Percentiles rank a stretch among this genome's conserved stretches.
phyloP scores from a whole-genome alignment of 1,284 basidiomycete genomes.

The Heliocybe sulcata region DNA sequence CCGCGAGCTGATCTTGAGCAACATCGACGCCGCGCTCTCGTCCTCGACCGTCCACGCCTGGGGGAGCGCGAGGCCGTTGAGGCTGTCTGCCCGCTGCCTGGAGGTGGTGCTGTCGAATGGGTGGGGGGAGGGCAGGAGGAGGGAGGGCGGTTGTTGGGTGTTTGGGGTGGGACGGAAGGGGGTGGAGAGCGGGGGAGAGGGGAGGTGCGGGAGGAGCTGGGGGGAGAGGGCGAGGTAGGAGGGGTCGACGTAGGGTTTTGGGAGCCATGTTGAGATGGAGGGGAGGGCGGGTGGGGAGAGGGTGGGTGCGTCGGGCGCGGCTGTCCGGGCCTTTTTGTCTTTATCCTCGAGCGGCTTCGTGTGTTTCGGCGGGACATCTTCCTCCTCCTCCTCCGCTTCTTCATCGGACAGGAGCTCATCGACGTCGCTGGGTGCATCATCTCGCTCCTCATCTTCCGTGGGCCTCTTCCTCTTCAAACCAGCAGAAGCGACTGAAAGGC shows the following conservation, averaged over 20 bases:
- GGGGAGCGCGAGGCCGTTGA: slow-evolving; percentile 18
- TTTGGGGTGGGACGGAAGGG: slow-evolving; percentile 21
- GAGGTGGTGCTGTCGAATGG: neutral
- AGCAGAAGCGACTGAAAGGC: neutral
- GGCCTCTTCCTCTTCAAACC: neutral
- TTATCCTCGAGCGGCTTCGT: neutral
- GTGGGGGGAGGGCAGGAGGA: slow-evolving; percentile 11
- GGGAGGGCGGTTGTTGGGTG: slow-evolving; percentile 10
- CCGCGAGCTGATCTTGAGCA: slow-evolving; percentile 50
- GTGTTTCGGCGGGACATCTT: neutral
- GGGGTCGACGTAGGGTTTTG: slow-evolving; percentile 26
- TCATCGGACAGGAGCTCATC: neutral
- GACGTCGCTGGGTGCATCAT: neutral
- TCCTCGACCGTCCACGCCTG: slow-evolving; percentile 52
- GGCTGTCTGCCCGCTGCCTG: neutral
- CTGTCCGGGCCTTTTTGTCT: no score
- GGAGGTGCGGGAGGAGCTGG: slow-evolving; percentile 27
- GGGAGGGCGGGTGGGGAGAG: slow-evolving; percentile 25
- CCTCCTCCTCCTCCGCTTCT: neutral
- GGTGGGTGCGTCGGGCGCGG: no score
- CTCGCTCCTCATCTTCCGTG: neutral
- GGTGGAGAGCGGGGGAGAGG: slow-evolving; percentile 37
- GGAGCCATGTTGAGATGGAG: slow-evolving; percentile 40
- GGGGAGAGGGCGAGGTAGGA: slow-evolving; percentile 13
- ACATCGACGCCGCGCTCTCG: slow-evolving; percentile 57